phyloP scores from a whole-genome alignment of 1,284 basidiomycete species.

The Wallemia hederae region DNA sequence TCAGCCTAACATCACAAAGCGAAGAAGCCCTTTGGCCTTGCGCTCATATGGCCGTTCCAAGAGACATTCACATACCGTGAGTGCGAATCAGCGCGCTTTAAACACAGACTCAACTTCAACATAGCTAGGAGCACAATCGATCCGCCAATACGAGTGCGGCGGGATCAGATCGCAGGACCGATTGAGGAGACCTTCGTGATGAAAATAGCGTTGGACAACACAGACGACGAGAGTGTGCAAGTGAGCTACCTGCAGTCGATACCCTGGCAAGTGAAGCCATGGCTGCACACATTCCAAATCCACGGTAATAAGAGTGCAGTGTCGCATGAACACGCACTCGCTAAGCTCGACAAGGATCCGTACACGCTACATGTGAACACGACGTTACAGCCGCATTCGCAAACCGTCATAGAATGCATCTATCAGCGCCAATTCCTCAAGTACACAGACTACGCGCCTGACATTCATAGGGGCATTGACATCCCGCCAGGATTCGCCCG shows the following conservation, averaged over 20 bases:
- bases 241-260: constrained; percentile 64
- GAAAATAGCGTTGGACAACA: constrained; percentile 37
- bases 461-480: constrained; percentile 82
- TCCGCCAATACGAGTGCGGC: constrained; percentile 26
- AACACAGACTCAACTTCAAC: background rate
- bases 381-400: background rate
- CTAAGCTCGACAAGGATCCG: background rate
- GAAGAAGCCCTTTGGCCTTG: constrained; percentile 7
- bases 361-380: background rate
- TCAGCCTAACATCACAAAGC: constrained; percentile 9
- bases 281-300: constrained; percentile 45
- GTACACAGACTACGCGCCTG: constrained; percentile 85
- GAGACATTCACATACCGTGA: constrained; percentile 17
- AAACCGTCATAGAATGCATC: constrained; percentile 25
- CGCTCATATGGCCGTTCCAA: constrained; percentile 18
- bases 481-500: constrained; percentile 41
- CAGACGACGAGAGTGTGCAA: constrained; percentile 22
- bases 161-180: constrained; percentile 23
- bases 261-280: constrained; percentile 74
- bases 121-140: constrained; percentile 15
- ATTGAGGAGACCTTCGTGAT: constrained; percentile 47
- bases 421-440: constrained; percentile 61
- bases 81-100: constrained; percentile 4
- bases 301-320: constrained; percentile 10
- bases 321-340: background rate